phyloP scores from a whole-genome alignment of 495 filamentous ascomycete species.

The Trichoderma virens region DNA sequence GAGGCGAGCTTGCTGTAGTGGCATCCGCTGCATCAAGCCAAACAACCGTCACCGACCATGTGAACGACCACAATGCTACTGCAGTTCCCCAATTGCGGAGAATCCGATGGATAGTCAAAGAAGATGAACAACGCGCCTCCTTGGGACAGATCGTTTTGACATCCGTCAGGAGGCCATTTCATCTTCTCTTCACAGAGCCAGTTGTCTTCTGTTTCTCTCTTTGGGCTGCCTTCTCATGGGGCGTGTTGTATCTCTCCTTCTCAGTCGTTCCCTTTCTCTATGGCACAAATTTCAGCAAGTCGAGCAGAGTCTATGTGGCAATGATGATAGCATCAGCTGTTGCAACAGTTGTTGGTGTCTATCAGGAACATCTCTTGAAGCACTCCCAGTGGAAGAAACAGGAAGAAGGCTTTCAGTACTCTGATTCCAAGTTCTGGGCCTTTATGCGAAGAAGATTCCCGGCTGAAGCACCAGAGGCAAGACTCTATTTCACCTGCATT shows the following conservation, averaged over 20 bases:
- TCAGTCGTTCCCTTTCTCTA: constrained; percentile 72
- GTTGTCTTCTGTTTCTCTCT: constrained; percentile 93
- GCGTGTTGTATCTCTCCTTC: constrained; percentile 78
- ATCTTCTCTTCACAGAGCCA: constrained; percentile 80
- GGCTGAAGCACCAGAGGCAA: constrained; percentile 57
- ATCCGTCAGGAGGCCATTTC: constrained; percentile 74
- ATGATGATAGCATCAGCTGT: constrained; percentile 62
- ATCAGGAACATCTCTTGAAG: constrained; percentile 49
- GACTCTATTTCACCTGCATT: constrained; percentile 78
- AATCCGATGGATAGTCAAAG: constrained; percentile 77
- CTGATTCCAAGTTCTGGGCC: constrained; percentile 21
- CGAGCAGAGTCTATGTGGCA: constrained; percentile 64
- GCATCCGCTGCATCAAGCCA: constrained; percentile 8
- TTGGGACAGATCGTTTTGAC: constrained; percentile 65
- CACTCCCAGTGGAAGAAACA: constrained; percentile 31
- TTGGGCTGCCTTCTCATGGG: constrained; percentile 89
- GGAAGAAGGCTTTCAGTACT: constrained; percentile 1
- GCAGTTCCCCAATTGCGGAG: constrained; percentile 41
- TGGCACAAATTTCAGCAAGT: constrained; percentile 57
- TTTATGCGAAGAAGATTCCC: constrained; percentile 33
- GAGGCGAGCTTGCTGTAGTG: background rate
- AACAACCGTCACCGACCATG: constrained; percentile 11
- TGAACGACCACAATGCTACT: constrained; percentile 5
- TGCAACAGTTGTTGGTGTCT: constrained; percentile 66
- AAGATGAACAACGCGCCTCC: constrained; percentile 70